Percentiles rank a stretch among this genome's conserved stretches.
Evolutionary conservation across 192 early-diverging fungal genomes (phyloP).

Genomic region (Coemansia sp.): DNA sequence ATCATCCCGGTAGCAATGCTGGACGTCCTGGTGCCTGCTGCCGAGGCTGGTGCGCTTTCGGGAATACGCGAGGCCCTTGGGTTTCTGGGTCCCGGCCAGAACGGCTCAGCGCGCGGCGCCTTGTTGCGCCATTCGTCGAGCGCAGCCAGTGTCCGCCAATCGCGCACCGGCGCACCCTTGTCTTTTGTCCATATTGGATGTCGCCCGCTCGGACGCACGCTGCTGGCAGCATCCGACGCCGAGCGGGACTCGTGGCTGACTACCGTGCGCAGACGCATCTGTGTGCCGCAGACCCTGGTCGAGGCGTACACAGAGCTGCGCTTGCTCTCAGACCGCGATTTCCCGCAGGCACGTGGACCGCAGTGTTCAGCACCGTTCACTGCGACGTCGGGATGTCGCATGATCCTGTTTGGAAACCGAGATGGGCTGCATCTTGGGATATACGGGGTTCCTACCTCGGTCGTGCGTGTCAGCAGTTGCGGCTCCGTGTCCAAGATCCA

Average conservation of each 20-base stretch:
- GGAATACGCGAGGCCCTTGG: slow-evolving; percentile 39
- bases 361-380: slow-evolving; percentile 49
- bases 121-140: slow-evolving; percentile 32
- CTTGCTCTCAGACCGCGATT: slow-evolving; percentile 49
- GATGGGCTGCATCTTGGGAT: slow-evolving; percentile 55
- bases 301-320: slow-evolving; percentile 50
- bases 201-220: slow-evolving; percentile 41
- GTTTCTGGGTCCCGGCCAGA: slow-evolving; percentile 16
- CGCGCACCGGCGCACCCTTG: slow-evolving; percentile 17
- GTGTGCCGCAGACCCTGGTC: slow-evolving; percentile 50
- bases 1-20: slow-evolving; percentile 55
- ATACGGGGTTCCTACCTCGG: slow-evolving; percentile 50
- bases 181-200: slow-evolving; percentile 51
- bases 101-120: slow-evolving; percentile 6
- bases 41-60: slow-evolving; percentile 25
- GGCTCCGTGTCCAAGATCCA: slow-evolving; percentile 38
- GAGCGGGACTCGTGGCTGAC: slow-evolving; percentile 39
- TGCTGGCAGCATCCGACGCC: slow-evolving; percentile 19
- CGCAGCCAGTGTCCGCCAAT: slow-evolving; percentile 10
- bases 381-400: slow-evolving; percentile 41
- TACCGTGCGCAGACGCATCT: slow-evolving; percentile 27
- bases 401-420: slow-evolving; percentile 46
- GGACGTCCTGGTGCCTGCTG: slow-evolving; percentile 27
- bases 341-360: slow-evolving; percentile 32
- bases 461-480: slow-evolving; percentile 33